Evolutionary conservation across 495 filamentous ascomycete genomes (phyloP).

Genomic region (Penicillium mononematosum): DNA sequence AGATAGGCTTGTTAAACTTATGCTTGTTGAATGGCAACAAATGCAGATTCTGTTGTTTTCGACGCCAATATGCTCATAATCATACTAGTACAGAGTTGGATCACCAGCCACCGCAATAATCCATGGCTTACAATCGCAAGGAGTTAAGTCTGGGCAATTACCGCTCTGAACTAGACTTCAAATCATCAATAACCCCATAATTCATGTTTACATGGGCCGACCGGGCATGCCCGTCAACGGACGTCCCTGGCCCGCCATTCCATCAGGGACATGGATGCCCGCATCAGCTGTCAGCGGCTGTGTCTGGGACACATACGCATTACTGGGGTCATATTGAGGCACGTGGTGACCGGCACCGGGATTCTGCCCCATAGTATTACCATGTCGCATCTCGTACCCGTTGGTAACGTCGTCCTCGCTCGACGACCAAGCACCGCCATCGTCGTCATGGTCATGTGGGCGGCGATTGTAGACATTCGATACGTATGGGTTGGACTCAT

Average conservation of each 20-base stretch:
- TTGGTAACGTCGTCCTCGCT: slow-evolving; percentile 42
- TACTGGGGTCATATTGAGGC: slow-evolving; percentile 32
- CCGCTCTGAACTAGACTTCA: not conserved
- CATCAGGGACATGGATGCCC: slow-evolving; percentile 13
- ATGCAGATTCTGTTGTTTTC: not conserved
- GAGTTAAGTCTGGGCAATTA: not conserved
- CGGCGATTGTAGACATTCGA: slow-evolving; percentile 32
- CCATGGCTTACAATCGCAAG: not conserved
- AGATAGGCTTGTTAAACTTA: not conserved
- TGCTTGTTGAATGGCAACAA: not conserved
- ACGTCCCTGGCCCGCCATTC: slow-evolving; percentile 19
- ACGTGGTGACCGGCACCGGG: slow-evolving; percentile 22
- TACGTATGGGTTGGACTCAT: slow-evolving; percentile 23
- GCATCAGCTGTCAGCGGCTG: slow-evolving; percentile 14
- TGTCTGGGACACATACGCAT: slow-evolving; percentile 36
- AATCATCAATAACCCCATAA: slow-evolving; percentile 13
- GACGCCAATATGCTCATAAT: slow-evolving; percentile 2
- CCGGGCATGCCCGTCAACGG: slow-evolving; percentile 24
- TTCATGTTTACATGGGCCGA: slow-evolving; percentile 18
- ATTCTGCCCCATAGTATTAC: slow-evolving; percentile 32
- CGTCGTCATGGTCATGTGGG: slow-evolving; percentile 31
- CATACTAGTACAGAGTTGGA: slow-evolving; percentile 6
- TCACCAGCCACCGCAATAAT: slow-evolving; percentile 8
- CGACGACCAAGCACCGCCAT: slow-evolving; percentile 41
- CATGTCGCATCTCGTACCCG: slow-evolving; percentile 46